A percentile compares a stretch with the other conserved stretches of the same genome.
phyloP scores from a whole-genome alignment of 495 filamentous ascomycete genomes.

The Viridothelium virens region DNA sequence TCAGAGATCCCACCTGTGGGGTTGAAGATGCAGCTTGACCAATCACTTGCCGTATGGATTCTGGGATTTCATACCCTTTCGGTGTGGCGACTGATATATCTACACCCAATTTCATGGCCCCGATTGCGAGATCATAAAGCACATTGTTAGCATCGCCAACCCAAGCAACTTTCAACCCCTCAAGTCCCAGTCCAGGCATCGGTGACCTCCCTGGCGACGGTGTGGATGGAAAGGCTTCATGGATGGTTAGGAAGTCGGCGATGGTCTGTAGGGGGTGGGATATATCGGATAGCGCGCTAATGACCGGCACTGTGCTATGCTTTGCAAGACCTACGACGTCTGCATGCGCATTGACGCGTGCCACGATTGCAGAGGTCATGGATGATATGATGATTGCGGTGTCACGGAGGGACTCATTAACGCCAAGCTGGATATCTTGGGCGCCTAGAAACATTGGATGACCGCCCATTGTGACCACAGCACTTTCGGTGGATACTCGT shows the following conservation, averaged over 20 bases:
- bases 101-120: constrained; percentile 75
- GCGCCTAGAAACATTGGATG: constrained; percentile 94
- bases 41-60: constrained; percentile 62
- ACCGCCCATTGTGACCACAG: constrained; percentile 72
- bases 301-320: constrained; percentile 77
- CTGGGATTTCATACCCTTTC: constrained; percentile 68
- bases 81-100: constrained; percentile 82
- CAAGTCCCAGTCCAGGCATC: constrained; percentile 53
- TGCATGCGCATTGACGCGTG: constrained; percentile 73
- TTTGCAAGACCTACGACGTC: constrained; percentile 74
- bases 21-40: constrained; percentile 49
- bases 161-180: constrained; percentile 87
- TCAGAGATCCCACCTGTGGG: constrained; percentile 53
- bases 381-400: constrained; percentile 82
- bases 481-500: constrained; percentile 83
- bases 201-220: constrained; percentile 31
- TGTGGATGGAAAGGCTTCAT: constrained; percentile 58
- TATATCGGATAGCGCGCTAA: constrained; percentile 84
- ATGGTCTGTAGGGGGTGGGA: constrained; percentile 90
- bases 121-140: constrained; percentile 83
- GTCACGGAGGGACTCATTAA: constrained; percentile 89
- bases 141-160: constrained; percentile 97
- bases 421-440: constrained; percentile 91
- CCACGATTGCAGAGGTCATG: constrained; percentile 87
- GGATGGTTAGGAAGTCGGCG: constrained; percentile 85